Conservation (phyloP, 176 grass and related monocot species). For the Melocanna baccifera region DNA sequence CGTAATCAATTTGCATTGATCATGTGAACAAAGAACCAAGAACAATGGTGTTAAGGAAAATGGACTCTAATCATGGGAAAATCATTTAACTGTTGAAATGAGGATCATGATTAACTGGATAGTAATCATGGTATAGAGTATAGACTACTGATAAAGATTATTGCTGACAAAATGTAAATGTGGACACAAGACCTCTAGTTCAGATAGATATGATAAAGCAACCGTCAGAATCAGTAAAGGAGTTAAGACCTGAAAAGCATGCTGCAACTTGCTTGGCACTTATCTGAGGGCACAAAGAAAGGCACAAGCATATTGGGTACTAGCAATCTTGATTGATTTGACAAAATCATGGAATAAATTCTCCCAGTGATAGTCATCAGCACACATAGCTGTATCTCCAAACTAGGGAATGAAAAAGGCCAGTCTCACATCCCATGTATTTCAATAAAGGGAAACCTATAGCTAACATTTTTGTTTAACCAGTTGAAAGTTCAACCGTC, state of each 20-base stretch:
- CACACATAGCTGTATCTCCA: not conserved
- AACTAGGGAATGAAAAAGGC: not conserved
- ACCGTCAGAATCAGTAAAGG: not conserved
- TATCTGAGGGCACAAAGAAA: not conserved
- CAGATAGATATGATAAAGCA: not conserved
- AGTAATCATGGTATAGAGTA: not conserved
- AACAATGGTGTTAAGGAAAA: not conserved
- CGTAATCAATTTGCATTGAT: not conserved
- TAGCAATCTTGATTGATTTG: not conserved
- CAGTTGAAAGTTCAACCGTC: not conserved
- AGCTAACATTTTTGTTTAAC: slow-evolving; percentile 7
- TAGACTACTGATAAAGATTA: not conserved
- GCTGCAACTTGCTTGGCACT: not conserved
- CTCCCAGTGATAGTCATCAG: not conserved
- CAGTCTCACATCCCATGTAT: slow-evolving; percentile 1
- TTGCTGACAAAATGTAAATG: not conserved
- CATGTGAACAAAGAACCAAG: not conserved
- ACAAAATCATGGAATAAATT: not conserved
- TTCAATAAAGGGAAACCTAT: not conserved
- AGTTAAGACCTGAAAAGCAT: slow-evolving; percentile 9
- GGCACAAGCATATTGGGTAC: not conserved
- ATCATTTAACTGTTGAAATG: not conserved
- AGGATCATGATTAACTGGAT: not conserved
- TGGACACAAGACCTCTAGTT: not conserved
- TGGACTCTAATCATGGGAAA: not conserved